These are phyloP conservation scores for Yueomyces sp. DNA, from an alignment of 805 yeast species.

Conservation along the genomic window DNA sequence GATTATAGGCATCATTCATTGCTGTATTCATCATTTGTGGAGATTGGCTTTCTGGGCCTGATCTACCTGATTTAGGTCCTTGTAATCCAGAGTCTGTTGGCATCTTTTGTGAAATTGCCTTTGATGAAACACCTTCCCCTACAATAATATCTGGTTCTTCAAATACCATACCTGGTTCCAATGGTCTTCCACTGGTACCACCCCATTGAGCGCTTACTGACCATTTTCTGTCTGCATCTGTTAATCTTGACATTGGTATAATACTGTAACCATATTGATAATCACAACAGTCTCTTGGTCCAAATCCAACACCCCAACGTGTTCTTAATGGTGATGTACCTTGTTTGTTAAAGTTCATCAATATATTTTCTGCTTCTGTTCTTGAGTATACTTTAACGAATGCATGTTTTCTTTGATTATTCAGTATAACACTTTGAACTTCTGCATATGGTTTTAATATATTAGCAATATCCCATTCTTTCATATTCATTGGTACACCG, in stretches of 20 bases:
- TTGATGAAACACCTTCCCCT: constrained; percentile 86
- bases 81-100: constrained; percentile 79
- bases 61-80: constrained; percentile 57
- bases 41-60: constrained; percentile 21
- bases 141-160: constrained; percentile 98
- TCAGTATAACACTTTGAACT: constrained; percentile 80
- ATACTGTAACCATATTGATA: constrained; percentile 82
- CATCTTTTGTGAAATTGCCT: constrained; percentile 83
- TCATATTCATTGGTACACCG: constrained; percentile 78
- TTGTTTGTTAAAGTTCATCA: constrained; percentile 57
- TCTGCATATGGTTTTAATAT: constrained; percentile 76
- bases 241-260: constrained; percentile 74
- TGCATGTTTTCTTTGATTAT: constrained; percentile 86
- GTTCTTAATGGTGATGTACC: constrained; percentile 59
- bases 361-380: constrained; percentile 76
- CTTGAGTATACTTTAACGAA: constrained; percentile 90
- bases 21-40: constrained; percentile 3
- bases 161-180: constrained; percentile 66
- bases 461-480: constrained; percentile 54
- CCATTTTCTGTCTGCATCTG: constrained; percentile 93
- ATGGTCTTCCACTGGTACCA: constrained; percentile 82
- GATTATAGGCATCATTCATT: constrained; percentile 1
- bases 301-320: constrained; percentile 98
- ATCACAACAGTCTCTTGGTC: constrained; percentile 97
- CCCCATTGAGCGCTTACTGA: constrained; percentile 88